These are phyloP conservation scores for Rhynchospora breviuscula DNA, from an alignment of 176 grass and related monocot species.

Conservation along the genomic window DNA sequence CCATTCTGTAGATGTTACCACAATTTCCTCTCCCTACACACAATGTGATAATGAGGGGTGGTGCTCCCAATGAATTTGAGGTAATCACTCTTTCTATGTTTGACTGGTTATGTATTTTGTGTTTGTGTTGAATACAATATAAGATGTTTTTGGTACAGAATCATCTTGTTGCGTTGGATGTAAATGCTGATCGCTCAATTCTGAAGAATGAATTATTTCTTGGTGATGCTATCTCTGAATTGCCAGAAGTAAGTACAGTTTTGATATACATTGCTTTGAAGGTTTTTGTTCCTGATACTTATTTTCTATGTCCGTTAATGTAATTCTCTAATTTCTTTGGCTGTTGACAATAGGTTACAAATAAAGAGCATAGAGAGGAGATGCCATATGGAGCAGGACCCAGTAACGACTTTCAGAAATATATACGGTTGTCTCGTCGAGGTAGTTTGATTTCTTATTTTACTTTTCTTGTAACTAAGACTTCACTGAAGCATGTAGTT, in stretches of 20 bases:
- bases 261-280: background rate
- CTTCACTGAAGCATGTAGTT: background rate
- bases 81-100: slow-evolving; percentile 7
- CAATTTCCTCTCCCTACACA: slow-evolving; percentile 80
- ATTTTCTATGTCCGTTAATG: background rate
- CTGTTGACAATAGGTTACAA: slow-evolving; percentile 44
- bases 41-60: slow-evolving; percentile 62
- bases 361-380: slow-evolving; percentile 48
- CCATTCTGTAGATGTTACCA: slow-evolving; percentile 41
- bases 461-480: background rate
- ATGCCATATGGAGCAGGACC: slow-evolving; percentile 34
- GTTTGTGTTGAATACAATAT: background rate
- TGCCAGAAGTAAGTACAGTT: slow-evolving; percentile 42
- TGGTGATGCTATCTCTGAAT: slow-evolving; percentile 77
- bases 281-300: background rate
- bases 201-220: slow-evolving; percentile 54
- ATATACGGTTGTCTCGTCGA: slow-evolving; percentile 52
- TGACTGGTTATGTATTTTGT: background rate
- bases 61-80: slow-evolving; percentile 55
- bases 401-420: slow-evolving; percentile 56
- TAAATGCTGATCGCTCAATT: slow-evolving; percentile 28
- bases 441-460: slow-evolving; percentile 21
- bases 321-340: slow-evolving; percentile 1
- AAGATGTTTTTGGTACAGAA: slow-evolving; percentile 39
- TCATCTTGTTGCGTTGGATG: slow-evolving; percentile 79